Evolutionary conservation across 345 rosid genomes (phyloP).

Genomic region (Xanthoceras sorbifolium): DNA sequence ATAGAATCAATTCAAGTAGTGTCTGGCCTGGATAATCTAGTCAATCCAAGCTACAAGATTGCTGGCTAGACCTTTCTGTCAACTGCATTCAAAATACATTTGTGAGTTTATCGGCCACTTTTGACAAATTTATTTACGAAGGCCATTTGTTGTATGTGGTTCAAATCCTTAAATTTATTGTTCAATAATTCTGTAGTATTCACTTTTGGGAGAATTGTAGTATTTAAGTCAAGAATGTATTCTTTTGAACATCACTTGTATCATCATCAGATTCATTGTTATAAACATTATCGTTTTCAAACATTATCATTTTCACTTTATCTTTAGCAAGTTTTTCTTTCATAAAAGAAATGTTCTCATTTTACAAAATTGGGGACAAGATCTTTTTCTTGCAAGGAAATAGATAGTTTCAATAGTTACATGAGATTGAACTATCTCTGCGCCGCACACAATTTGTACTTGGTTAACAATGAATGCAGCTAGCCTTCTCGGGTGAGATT

Average conservation of each 20-base stretch:
- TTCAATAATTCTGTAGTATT: conserved; percentile 6
- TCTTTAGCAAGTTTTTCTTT: not conserved
- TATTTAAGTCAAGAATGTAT: conserved; percentile 23
- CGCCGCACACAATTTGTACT: not conserved
- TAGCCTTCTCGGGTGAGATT: not conserved
- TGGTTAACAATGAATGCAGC: not conserved
- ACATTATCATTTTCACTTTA: not conserved
- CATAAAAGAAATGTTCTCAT: not conserved
- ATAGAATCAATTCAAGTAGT: conserved; percentile 90
- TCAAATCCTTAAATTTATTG: conserved; percentile 1
- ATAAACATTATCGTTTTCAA: not conserved
- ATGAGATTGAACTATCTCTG: not conserved
- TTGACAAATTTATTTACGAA: not conserved
- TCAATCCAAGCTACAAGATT: conserved; percentile 93
- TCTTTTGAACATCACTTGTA: conserved; percentile 21
- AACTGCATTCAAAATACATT: not conserved
- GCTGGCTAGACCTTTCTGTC: conserved; percentile 53
- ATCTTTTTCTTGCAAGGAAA: not conserved
- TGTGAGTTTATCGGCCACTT: not conserved
- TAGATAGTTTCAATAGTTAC: not conserved
- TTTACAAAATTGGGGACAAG: not conserved
- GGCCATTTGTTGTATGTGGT: conserved; percentile 1
- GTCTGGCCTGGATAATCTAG: conserved; percentile 88
- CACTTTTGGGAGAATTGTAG: not conserved
- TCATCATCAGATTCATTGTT: not conserved